Evolutionary conservation across 495 filamentous ascomycete genomes (phyloP), one percentile per base, ranked within the genome.

Genomic region (Aspergillus steynii): DNA sequence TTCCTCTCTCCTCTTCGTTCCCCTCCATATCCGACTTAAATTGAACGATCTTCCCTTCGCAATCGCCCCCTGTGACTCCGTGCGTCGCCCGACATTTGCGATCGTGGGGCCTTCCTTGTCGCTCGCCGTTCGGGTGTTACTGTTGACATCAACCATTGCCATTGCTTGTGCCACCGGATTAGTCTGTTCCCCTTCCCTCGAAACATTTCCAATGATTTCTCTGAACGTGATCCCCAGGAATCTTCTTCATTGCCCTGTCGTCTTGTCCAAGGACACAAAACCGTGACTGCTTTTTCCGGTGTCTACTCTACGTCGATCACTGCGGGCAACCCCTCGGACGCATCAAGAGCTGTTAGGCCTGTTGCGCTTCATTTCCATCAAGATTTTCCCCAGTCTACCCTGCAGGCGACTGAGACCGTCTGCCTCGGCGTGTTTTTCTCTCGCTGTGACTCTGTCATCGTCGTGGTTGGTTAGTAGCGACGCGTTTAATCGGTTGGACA

Each of bases 91-190:
- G 42, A 20, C 20, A 20, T 20, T 60, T 60, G 48, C 54, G 60
- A 62, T 50, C 55, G 60, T 50, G 60, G 54, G 54, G 54, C 47
- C 53, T 53, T 49, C 47, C 34, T 34, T 49, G 29, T 57, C 34
- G 28, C 58, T 53, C 42, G 10, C 27, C 46, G 25, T 57, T 52
- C 51, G 34, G 34, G 48, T 50, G 48, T 50, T 31, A 53, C 26
- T 53, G 50, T 53, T 53, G 15, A 27, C 29, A 53, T 29, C 15
- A n/a, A 27, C 27, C 29, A n/a, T 29, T 53, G 49, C 37, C 42
- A 27, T 32, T 47, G 14, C 50, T 31, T 27, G 61, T 54, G 50
- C 34, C 55, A 49, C 61, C 55, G 55, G 56, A 55, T 63, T 28
- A 58, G 61, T 63, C 45, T 26, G 46, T 29, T 29, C 53, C 48